phyloP scores from a whole-genome alignment of 1,284 basidiomycete genomes.

The Leccinum griseonigrum region DNA sequence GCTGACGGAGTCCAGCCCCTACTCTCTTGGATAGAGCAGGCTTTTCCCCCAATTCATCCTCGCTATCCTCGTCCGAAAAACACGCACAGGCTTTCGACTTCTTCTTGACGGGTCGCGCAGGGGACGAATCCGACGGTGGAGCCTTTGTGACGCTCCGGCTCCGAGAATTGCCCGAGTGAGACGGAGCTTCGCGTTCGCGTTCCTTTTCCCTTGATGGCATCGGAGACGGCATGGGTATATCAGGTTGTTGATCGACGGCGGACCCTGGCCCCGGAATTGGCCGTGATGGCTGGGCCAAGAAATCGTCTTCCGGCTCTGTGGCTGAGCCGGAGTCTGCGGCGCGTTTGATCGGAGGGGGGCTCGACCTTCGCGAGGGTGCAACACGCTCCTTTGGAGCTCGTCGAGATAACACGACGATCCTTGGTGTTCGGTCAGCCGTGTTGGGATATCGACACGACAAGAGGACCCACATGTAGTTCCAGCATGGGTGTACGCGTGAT shows the following conservation, averaged over 20 bases:
- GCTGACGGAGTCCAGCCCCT: conserved; percentile 53
- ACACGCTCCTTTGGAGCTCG: conserved; percentile 6
- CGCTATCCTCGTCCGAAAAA: conserved; percentile 56
- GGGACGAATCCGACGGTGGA: conserved; percentile 42
- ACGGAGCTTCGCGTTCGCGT: conserved; percentile 4
- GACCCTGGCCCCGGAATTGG: conserved; percentile 6
- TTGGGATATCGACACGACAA: conserved; percentile 1
- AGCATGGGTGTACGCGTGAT: conserved; percentile 4
- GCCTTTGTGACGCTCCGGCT: conserved; percentile 22
- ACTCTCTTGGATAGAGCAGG: conserved; percentile 38
- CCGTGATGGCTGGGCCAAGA: conserved; percentile 2
- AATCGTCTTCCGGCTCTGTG: conserved; percentile 49
- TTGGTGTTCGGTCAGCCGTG: conserved; percentile 15
- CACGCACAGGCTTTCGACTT: conserved; percentile 42
- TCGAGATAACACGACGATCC: conserved; percentile 12
- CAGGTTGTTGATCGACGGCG: conserved; percentile 12
- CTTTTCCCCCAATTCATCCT: conserved; percentile 44
- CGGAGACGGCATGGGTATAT: conserved; percentile 24
- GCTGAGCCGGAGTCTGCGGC: conserved; percentile 40
- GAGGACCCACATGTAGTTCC: conserved; percentile 19
- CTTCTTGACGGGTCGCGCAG: conserved; percentile 48
- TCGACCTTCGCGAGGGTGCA: conserved; percentile 9
- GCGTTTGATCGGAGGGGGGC: conserved; percentile 18
- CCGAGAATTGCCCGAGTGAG: conserved; percentile 19
- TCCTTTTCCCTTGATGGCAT: conserved; percentile 15